Evolutionary conservation across 768 basidiomycete species (phyloP).

Genomic region (Multifurca ochricompacta): DNA sequence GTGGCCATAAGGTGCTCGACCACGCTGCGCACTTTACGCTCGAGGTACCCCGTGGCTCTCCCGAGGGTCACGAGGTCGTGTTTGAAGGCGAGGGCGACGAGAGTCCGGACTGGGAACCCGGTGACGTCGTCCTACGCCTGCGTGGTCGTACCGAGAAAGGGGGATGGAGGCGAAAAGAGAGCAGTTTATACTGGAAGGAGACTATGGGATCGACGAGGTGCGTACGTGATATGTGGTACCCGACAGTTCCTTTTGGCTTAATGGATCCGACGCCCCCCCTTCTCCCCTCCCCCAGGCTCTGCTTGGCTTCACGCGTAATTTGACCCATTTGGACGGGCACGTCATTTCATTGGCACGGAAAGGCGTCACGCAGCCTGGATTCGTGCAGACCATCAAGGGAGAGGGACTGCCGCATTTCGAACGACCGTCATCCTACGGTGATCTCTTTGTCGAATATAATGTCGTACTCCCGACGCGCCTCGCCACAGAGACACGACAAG

Average conservation of each 20-base stretch:
- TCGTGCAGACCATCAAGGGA: constrained; percentile 74
- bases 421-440: constrained; percentile 47
- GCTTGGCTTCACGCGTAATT: constrained; percentile 89
- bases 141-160: constrained; percentile 71
- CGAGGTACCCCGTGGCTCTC: constrained; percentile 80
- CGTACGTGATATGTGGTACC: background rate
- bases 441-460: constrained; percentile 89
- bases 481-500: constrained; percentile 50
- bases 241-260: background rate
- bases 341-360: constrained; percentile 58
- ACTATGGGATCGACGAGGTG: constrained; percentile 90
- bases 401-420: constrained; percentile 85
- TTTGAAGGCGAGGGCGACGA: constrained; percentile 98
- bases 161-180: constrained; percentile 84
- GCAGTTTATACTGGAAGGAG: constrained; percentile 86
- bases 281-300: constrained; percentile 51
- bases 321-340: constrained; percentile 90
- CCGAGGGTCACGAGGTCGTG: constrained; percentile 87
- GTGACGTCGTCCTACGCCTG: constrained; percentile 85
- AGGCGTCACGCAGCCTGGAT: constrained; percentile 90
- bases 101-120: constrained; percentile 91
- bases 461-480: constrained; percentile 81
- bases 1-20: constrained; percentile 73
- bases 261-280: background rate
- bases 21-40: constrained; percentile 77